phyloP scores from a whole-genome alignment of 2,329 filamentous ascomycete species.

The Sclerotiophoma versabilis region DNA sequence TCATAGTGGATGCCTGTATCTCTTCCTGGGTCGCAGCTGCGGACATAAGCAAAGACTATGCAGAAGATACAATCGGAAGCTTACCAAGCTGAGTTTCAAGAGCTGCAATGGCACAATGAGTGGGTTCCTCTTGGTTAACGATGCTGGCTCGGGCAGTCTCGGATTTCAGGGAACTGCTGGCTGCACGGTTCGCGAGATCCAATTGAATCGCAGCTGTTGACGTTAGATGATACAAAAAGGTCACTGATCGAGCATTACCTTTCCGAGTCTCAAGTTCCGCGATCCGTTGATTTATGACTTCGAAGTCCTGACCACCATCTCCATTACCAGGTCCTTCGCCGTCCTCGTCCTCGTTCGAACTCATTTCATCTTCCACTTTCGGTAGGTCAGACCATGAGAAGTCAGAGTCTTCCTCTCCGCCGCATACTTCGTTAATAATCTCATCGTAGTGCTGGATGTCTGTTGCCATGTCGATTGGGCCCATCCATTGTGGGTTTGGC shows the following conservation, averaged over 20 bases:
- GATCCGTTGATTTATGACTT: neutral
- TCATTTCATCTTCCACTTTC: neutral
- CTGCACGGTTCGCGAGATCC: neutral
- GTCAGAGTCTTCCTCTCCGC: constrained; percentile 12
- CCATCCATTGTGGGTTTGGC: constrained; percentile 14
- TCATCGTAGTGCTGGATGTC: constrained; percentile 4
- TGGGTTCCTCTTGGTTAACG: neutral
- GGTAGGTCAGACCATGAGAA: constrained; percentile 13
- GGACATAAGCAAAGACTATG: neutral
- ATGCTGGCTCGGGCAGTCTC: neutral
- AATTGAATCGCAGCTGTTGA: neutral
- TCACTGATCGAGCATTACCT: neutral
- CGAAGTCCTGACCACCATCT: neutral
- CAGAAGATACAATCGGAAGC: neutral
- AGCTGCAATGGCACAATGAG: neutral
- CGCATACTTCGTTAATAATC: constrained; percentile 7
- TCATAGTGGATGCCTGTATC: no score
- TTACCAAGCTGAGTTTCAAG: neutral
- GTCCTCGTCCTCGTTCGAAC: neutral
- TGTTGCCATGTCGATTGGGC: constrained; percentile 8
- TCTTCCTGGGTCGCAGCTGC: neutral
- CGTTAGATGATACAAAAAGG: neutral
- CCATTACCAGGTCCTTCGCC: neutral
- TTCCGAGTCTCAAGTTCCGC: neutral
- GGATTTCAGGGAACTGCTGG: neutral